A percentile compares a stretch with the other conserved stretches of the same genome.
Evolutionary conservation across 1,284 basidiomycete species (phyloP).

Genomic region (Pseudozyma sp.): DNA sequence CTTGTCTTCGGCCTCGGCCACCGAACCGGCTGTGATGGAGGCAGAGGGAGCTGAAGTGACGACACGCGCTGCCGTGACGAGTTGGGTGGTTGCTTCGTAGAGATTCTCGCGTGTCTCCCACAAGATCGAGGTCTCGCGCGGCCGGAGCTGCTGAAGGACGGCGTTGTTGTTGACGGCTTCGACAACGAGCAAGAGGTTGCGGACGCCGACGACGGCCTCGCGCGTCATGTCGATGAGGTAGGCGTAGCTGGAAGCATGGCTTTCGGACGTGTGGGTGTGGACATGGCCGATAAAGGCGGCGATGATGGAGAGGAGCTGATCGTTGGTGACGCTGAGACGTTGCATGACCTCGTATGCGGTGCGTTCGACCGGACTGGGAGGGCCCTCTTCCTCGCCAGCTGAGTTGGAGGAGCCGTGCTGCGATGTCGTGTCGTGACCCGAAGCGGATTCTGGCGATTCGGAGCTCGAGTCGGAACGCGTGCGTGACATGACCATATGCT

Average conservation of each 20-base stretch:
- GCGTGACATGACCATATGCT: constrained; percentile 35
- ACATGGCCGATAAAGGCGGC: constrained; percentile 97
- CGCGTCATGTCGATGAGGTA: constrained; percentile 92
- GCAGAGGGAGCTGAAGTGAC: constrained; percentile 71
- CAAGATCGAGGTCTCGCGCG: constrained; percentile 55
- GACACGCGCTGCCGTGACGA: constrained; percentile 84
- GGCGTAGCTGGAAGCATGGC: constrained; percentile 86
- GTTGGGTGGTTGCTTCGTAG: constrained; percentile 84
- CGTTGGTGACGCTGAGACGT: constrained; percentile 74
- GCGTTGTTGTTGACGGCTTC: constrained; percentile 73
- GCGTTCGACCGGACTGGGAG: constrained; percentile 75
- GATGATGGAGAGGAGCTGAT: constrained; percentile 83
- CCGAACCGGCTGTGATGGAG: constrained; percentile 70
- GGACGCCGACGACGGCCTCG: constrained; percentile 91
- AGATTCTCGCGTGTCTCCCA: constrained; percentile 80
- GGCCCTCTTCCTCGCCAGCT: constrained; percentile 73
- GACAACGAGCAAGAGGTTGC: constrained; percentile 89
- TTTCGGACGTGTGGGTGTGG: constrained; percentile 87
- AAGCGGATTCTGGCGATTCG: constrained; percentile 48
- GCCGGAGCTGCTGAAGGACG: constrained; percentile 41
- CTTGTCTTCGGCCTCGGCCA: constrained; percentile 83
- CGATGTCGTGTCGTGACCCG: constrained; percentile 71
- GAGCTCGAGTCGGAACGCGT: constrained; percentile 48
- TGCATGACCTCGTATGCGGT: constrained; percentile 74
- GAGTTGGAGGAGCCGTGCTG: constrained; percentile 73